Evolutionary conservation across 1,139 yeast species (phyloP), one percentile per base, ranked within the genome.

Genomic region (Hyphopichia khmerensis): DNA sequence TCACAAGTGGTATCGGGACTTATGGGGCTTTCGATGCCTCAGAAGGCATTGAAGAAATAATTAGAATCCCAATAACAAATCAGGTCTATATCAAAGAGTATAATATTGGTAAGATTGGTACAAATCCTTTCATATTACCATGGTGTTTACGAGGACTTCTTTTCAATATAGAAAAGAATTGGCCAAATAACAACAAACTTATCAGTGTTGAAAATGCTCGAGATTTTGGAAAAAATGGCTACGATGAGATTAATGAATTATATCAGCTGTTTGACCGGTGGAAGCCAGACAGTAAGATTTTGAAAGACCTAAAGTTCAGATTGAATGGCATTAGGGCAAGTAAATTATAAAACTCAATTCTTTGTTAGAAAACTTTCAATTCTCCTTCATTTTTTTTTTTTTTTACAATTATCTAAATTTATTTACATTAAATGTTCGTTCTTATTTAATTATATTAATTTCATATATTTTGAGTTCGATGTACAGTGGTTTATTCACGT

Each of bases 71-170:
- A 2, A 44, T 61, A 4, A 57, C 67, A 6, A 72, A 72, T 51
- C 83, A 85, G 15, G 74, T 84, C 0, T 75, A 71, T 46, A 76
- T 79, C 51, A 79, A 72, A 51, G 84, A 84, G 39, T 83, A 80
- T 54, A 80, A 82, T 45, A 70, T 84, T 38, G 75, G 81, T 7
- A 78, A 72, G 43, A 57, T 84, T 10, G 89, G 89, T 2, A 67
- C 79, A 38, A 90, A 91, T 60, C 96, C 97, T 1, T 91, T 79
- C 56, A 80, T 87, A 41, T 67, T 91, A 30, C 98, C 98, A 1
- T 91, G 97, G 97, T 87, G 95, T 55, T 77, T 89, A 64, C 70
- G 96, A 36, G 96, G 97, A 0, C 65, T 91, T 36, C 65, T 90
- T 30, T 78, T 77, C 48, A 79, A 78, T 50, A 76, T 79, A 51